Base-by-base conservation (phyloP, 768 basidiomycete species). In the Suillus variegatus region DNA sequence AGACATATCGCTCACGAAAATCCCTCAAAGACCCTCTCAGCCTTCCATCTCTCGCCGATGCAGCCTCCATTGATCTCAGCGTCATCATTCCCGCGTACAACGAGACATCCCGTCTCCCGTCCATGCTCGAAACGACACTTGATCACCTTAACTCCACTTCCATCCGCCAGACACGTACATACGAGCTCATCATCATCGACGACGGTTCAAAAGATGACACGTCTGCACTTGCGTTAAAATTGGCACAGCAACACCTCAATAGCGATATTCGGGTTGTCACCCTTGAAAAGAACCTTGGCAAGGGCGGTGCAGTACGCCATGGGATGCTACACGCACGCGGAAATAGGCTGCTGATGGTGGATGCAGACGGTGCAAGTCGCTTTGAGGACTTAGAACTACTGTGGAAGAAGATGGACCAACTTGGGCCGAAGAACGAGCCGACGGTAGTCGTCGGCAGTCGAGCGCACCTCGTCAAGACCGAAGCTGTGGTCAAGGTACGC, bases 61-160 rank as follows among this genome's bases (percentile, higher is more conserved):
- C 83, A 0, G 81, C 85, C 51, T 80, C 84, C 0, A 82, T 94
- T 60, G 90, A 90, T 72, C 81, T 98, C 47, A 88, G 88, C 36
- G 83, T 98, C 70, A 84, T 97, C 69, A 86, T 97, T 12, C 96
- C 96, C 13, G 95, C 96, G 0, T 98, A 88, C 83, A 97, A 97
- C 72, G 96, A 97, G 77, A 85, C 86, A 6, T 78, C 83, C n/a
- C 87, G 96, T 20, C 81, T 98, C n/a, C 91, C 89, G 0, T 74
- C 80, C 54, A 98, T 98, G 96, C 86, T 98, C 72, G 78, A 83
- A 2, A 86, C 88, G 12, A 88, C 94, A 12, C 80, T 97, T 63
- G 80, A 82, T 20, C 88, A 93, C 70, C 83, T 94, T 60, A 73
- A 75, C 13, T 77, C 84, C 8, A 64, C 68, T n/a, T 49, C 67